Evolutionary conservation across 2,329 filamentous ascomycete species (phyloP), one percentile per base, ranked within the genome.

Genomic region (Emergomyces africanus): DNA sequence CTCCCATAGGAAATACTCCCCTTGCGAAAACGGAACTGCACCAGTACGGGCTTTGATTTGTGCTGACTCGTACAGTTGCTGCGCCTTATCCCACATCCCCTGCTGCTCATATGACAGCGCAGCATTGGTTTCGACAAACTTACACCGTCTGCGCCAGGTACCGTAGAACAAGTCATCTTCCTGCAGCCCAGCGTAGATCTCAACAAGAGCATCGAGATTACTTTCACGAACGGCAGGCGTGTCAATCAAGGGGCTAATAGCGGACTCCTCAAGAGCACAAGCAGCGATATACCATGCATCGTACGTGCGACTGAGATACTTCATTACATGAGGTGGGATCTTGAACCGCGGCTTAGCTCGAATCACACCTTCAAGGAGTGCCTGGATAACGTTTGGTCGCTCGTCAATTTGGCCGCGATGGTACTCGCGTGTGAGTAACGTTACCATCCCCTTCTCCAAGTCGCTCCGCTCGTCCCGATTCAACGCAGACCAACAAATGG

Each of bases 1-100:
- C 74, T 99, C 94, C 94, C 94, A 99, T 0, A 99, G 82, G 83
- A 95, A 96, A 74, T 99, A 99, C 73, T 99, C 94, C 37, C 87
- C 90, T 67, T 95, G 89, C 0, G 92, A 96, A 72, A 96, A 97
- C 0, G 94, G 92, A 62, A 97, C 84, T n/a, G 92, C 89, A 57
- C 91, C 94, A 0, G 92, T 97, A 53, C 95, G 84, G 50, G 95
- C 94, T 72, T 97, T 99, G 71, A 99, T 90, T 73, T 99, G 95
- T 0, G 95, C 94, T 59, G 87, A 87, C 73, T 99, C 94, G 72
- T 97, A 99, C 77, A 96, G 87, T 68, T 89, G 88, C 75, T 99
- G 95, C 0, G 95, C 91, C 74, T 97, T 97, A 68, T 99, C 94
- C 95, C 94, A 99, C 83, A 97, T 95, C 54, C 94, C 94, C 67